These are phyloP conservation scores for Claviceps pusilla DNA, from an alignment of 2,329 filamentous ascomycete genomes.

Conservation along the genomic window DNA sequence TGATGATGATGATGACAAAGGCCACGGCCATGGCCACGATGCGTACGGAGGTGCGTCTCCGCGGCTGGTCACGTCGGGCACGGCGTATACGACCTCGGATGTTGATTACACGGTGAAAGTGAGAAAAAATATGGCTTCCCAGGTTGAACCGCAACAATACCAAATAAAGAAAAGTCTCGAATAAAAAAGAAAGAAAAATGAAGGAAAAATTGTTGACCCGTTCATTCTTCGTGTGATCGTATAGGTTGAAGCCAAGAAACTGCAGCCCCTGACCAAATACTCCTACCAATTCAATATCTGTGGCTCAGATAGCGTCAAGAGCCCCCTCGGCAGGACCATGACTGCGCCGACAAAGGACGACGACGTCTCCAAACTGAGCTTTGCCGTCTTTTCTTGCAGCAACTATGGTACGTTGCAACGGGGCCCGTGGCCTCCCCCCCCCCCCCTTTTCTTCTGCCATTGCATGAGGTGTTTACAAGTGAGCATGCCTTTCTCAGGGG, in stretches of 20 bases:
- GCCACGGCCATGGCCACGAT: no score
- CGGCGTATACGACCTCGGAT: conserved; percentile 54
- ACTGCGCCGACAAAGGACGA: conserved; percentile 46
- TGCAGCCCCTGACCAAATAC: conserved; percentile 50
- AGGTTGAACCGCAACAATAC: not conserved
- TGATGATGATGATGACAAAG: not conserved
- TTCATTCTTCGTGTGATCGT: not conserved
- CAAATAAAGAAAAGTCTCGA: no score
- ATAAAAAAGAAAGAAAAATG: no score
- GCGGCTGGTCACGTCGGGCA: conserved; percentile 38
- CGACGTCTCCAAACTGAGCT: conserved; percentile 38
- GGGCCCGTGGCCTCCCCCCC: no score
- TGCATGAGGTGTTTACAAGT: not conserved
- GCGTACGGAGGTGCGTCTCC: conserved; percentile 17
- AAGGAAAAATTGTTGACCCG: not conserved
- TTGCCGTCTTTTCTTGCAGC: conserved; percentile 57
- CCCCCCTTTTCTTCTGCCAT: not conserved
- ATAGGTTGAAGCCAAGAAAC: conserved; percentile 47
- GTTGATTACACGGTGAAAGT: conserved; percentile 65
- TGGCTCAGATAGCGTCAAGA: conserved; percentile 39
- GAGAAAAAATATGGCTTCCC: not conserved
- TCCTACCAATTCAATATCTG: conserved; percentile 58
- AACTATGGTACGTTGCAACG: conserved; percentile 40
- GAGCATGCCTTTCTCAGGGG: conserved; percentile 5
- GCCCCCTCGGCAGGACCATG: conserved; percentile 53